Base-by-base conservation (phyloP, 2,329 filamentous ascomycete genomes). In the Colletotrichum chrysophilum region DNA sequence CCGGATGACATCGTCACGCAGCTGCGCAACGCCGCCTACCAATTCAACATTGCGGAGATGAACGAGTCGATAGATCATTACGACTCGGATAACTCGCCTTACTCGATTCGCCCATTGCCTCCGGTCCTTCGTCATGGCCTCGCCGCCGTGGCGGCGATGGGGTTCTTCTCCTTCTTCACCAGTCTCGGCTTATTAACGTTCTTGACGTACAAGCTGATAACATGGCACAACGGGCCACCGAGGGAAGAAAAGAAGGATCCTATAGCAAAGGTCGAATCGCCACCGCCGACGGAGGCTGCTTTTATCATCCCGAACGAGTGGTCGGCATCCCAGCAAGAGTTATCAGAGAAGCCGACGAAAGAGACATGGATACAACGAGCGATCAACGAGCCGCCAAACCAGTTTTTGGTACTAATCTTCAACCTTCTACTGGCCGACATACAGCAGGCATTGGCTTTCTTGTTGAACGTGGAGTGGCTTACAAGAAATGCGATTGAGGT, bases 401-500 rank as follows among this genome's bases (percentile, higher is more conserved):
- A 94, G 82, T 93, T 94, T 79, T 87, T 94, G 32, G 86, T 94
- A 0, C 86, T 95, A 6, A 93, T 94, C 74, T 90, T 93, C 81
- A 94, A 94, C 80, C 88, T 95, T 0, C 85, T 95, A 7, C 83
- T 93, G 26, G 93, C 93, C 74, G 93, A 95, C 78, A 88, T 94
- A 71, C 91, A 93, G 79, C 93, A 94, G 79, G 88, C 91, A 9
- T 81, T 91, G 1, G 91, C 92, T 5, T 95, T 94, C 80, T 79
- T 93, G 58, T 85, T 94, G 65, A 94, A 92, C 76, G 88, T 89
- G 5, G 85, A 89, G 43, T 93, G 93, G 89, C 84, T 94, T 7
- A 81, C 83, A 2, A 81, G 85, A 16, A 86, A 93, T 80, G 86
- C 85, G 0, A 88, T 94, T 18, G 79, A 88, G 2, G 90, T 92